Evolutionary conservation across 2,329 filamentous ascomycete genomes (phyloP), one percentile per base, ranked within the genome.

Genomic region (Incumbomyces lentus): DNA sequence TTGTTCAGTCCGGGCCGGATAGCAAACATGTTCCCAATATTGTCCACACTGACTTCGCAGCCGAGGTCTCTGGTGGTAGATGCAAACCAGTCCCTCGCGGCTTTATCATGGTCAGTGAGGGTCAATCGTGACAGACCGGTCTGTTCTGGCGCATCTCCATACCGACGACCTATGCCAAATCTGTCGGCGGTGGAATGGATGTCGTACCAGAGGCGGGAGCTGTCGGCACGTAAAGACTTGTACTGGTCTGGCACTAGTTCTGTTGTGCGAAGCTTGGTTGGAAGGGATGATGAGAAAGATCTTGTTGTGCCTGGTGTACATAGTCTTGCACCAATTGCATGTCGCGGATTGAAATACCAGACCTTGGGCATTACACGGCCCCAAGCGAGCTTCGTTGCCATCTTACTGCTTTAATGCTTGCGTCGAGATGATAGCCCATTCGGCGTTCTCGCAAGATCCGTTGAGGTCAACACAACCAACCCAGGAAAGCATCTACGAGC

Each of bases 21-120:
- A 1, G 84, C 83, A 60, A 90, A 90, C 51, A 84, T 84, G 54
- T 90, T 92, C 18, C 85, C 85, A 76, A 90, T 87, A 14, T 75
- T 69, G 59, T 92, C 86, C 1, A 86, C 64, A 0, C 74, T 79
- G 6, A 84, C 70, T 2, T 72, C 70, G 60, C 85, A 90, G 5
- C 81, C 82, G 0, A 88, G 66, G 0, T 66, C 68, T 55, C 75
- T 65, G 1, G 77, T 79, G 0, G 78, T 81, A 14, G 78, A 61
- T 0, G 81, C 72, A 53, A 90, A 88, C 85, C 85, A 90, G 61
- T 85, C 78, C 31, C 86, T 76, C 7, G 74, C 85, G 55, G 74
- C 64, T 58, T 81, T 84, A 60, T 90, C 86, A 2, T 78, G 68
- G 55, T 87, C 77, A 1, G 79, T 80, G n/a, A 90, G 71, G 1